phyloP scores from a whole-genome alignment of 2,329 filamentous ascomycete genomes.

The Chalaropsis thielavioides region DNA sequence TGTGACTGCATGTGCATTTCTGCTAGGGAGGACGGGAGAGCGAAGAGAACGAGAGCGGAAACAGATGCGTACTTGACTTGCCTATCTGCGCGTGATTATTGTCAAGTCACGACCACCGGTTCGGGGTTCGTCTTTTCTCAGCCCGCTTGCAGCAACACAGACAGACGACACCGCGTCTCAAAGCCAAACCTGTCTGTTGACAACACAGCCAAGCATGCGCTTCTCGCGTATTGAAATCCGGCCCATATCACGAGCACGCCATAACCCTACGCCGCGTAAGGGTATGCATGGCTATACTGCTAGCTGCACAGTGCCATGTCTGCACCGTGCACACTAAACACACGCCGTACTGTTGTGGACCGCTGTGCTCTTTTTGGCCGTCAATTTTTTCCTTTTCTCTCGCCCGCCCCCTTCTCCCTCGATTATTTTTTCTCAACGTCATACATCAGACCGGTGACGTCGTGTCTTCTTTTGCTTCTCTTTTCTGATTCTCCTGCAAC shows the following conservation, averaged over 20 bases:
- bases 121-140: background rate
- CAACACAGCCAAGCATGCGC: background rate
- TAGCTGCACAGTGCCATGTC: background rate
- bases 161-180: too few species aligned
- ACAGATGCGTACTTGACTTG: too few species aligned
- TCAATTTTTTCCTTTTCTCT: conserved; percentile 17
- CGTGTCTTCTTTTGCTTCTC: conserved; percentile 15
- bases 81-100: background rate
- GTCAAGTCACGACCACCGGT: background rate
- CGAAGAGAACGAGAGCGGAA: background rate
- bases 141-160: too few species aligned
- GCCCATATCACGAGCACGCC: background rate
- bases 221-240: background rate
- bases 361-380: conserved; percentile 10
- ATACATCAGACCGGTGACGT: conserved; percentile 18
- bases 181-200: background rate
- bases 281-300: background rate
- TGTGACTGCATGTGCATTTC: background rate
- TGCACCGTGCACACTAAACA: conserved; percentile 2
- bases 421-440: conserved; percentile 18
- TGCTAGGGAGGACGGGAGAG: background rate
- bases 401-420: conserved; percentile 16
- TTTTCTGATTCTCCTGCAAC: conserved; percentile 7
- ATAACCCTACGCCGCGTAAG: background rate
- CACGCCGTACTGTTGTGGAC: conserved; percentile 6